phyloP scores from a whole-genome alignment of 179 eudicot genomes.

The Heliamphora pulchella region DNA sequence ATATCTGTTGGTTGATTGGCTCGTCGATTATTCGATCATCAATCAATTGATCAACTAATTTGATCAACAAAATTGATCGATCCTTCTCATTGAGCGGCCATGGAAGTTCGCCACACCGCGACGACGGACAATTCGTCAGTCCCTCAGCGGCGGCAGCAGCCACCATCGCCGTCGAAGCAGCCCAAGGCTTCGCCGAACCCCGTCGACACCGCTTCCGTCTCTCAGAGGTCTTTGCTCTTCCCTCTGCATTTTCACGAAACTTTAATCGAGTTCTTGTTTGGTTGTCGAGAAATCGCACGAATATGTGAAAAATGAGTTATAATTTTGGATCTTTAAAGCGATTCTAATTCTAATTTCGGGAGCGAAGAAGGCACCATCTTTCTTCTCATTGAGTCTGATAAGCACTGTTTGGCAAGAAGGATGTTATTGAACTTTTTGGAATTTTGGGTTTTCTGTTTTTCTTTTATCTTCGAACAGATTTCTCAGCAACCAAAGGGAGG shows the following conservation, averaged over 20 bases:
- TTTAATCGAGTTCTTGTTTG: neutral
- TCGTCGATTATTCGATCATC: neutral
- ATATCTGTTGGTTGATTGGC: neutral
- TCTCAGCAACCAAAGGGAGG: constrained; percentile 1
- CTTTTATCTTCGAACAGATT: neutral
- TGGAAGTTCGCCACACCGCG: constrained; percentile 35
- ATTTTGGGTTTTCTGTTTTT: neutral
- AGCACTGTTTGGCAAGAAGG: neutral
- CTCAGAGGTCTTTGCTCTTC: constrained; percentile 31
- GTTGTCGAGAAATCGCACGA: neutral
- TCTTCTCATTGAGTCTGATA: neutral
- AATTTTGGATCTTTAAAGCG: neutral
- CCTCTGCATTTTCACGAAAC: neutral
- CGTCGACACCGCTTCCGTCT: constrained; percentile 41
- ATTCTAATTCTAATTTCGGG: neutral
- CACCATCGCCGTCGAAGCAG: constrained; percentile 32
- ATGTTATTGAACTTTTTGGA: neutral
- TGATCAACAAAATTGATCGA: neutral
- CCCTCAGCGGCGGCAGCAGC: constrained; percentile 13
- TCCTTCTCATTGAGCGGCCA: neutral
- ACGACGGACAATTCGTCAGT: constrained; percentile 19
- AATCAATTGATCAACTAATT: neutral
- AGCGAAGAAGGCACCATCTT: neutral
- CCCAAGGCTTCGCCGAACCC: constrained; percentile 24
- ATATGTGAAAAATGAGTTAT: neutral